These are phyloP conservation scores for Clausena lansium DNA, from an alignment of 345 rosid species.

Conservation along the genomic window DNA sequence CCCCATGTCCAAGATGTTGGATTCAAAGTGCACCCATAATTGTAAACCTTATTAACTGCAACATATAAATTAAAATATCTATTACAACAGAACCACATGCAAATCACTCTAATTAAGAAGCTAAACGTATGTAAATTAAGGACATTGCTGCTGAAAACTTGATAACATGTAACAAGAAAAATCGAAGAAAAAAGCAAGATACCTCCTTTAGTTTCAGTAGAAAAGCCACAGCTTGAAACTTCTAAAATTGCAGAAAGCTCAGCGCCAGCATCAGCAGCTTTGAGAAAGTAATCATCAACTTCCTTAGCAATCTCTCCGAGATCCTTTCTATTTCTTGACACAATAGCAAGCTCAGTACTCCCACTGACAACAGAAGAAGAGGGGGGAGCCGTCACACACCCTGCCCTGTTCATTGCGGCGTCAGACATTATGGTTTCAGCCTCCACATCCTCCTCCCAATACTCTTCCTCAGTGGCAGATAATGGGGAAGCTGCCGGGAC, in stretches of 20 bases:
- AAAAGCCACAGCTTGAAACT: conserved; percentile 48
- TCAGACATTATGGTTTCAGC: conserved; percentile 41
- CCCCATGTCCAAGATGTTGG: conserved; percentile 75
- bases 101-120: not conserved
- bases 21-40: conserved; percentile 59
- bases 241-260: conserved; percentile 68
- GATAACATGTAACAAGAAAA: not conserved
- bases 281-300: conserved; percentile 85
- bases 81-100: not conserved
- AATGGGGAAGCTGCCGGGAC: conserved; percentile 47
- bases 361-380: conserved; percentile 57
- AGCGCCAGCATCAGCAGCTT: conserved; percentile 74
- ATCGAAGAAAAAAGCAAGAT: not conserved
- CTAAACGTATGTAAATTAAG: not conserved
- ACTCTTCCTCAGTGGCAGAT: conserved; percentile 65
- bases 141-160: not conserved
- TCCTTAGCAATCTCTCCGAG: conserved; percentile 83
- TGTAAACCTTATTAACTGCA: conserved; percentile 58
- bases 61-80: not conserved
- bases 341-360: conserved; percentile 77
- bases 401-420: conserved; percentile 31
- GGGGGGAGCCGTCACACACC: conserved; percentile 48
- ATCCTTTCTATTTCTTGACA: conserved; percentile 79
- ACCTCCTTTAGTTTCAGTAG: conserved; percentile 62
- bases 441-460: conserved; percentile 52